Percentiles rank a stretch among this genome's conserved stretches.
These are phyloP conservation scores for Aspergillus sclerotialis DNA, from an alignment of 2,329 filamentous ascomycete species.

Conservation along the genomic window DNA sequence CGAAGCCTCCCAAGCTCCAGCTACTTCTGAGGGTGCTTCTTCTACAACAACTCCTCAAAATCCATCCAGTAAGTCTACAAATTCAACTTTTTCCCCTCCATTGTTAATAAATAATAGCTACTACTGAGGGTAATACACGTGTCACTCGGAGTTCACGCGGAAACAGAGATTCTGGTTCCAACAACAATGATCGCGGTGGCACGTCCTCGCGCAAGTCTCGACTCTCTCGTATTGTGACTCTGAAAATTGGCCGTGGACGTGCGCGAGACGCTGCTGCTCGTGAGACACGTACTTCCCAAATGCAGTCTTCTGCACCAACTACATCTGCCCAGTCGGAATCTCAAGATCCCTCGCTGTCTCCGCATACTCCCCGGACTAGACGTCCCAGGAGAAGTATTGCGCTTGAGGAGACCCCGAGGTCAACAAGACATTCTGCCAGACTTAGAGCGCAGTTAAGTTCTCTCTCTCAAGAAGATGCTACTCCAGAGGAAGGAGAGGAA, in stretches of 20 bases:
- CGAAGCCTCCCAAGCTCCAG: constrained; percentile 17
- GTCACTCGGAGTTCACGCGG: constrained; percentile 1
- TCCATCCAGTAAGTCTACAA: constrained; percentile 15
- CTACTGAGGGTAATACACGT: constrained; percentile 3
- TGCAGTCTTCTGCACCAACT: constrained; percentile 8
- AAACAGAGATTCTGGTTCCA: neutral
- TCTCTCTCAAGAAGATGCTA: constrained; percentile 12
- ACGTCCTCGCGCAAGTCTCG: neutral
- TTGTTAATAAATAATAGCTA: neutral
- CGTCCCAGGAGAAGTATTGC: constrained; percentile 23
- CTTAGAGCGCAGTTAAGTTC: constrained; percentile 17
- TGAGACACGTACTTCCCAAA: constrained; percentile 18
- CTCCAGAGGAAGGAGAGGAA: constrained; percentile 4
- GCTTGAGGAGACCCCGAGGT: constrained; percentile 25
- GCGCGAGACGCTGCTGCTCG: constrained; percentile 4
- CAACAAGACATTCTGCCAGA: constrained; percentile 29
- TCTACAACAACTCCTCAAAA: constrained; percentile 13
- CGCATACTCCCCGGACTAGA: constrained; percentile 25
- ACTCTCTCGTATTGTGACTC: neutral
- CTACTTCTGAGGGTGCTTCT: constrained; percentile 11
- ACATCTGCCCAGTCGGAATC: neutral
- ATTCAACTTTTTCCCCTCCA: neutral
- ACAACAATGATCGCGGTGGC: constrained; percentile 1
- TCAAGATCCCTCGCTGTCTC: constrained; percentile 4
- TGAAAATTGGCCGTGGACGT: neutral